phyloP scores from a whole-genome alignment of 306 rosid species.

The Medicago arabica region DNA sequence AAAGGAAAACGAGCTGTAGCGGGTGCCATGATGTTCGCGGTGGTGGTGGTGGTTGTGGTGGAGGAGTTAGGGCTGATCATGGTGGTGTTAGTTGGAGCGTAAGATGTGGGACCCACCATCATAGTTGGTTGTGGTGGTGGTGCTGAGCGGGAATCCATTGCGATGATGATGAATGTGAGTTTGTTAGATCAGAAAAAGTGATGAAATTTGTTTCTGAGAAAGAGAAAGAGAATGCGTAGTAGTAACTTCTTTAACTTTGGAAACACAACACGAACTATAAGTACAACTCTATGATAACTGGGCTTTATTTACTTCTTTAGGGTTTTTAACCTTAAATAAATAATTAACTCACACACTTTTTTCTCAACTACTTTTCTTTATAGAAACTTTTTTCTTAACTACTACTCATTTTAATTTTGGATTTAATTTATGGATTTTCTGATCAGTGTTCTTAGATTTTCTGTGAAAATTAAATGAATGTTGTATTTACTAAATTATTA shows the following conservation, averaged over 20 bases:
- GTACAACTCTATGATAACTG: not conserved
- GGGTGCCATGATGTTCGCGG: constrained; percentile 48
- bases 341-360: too few species aligned
- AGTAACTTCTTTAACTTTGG: not conserved
- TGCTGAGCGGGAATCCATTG: constrained; percentile 61
- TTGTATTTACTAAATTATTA: too few species aligned
- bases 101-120: constrained; percentile 61
- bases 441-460: too few species aligned
- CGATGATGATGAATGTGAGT: constrained; percentile 38
- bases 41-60: constrained; percentile 39
- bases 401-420: too few species aligned
- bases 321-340: too few species aligned
- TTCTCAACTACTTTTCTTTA: too few species aligned
- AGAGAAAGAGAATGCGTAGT: constrained; percentile 1
- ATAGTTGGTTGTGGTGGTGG: constrained; percentile 50
- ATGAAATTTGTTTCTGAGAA: not conserved
- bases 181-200: not conserved
- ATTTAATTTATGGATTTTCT: too few species aligned
- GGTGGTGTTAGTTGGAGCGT: constrained; percentile 39
- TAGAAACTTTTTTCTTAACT: too few species aligned
- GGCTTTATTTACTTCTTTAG: constrained; percentile 5
- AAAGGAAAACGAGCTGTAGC: constrained; percentile 72
- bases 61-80: constrained; percentile 56
- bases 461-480: too few species aligned
- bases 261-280: not conserved